Evolutionary conservation across 2,329 filamentous ascomycete species (phyloP), one percentile per base, ranked within the genome.

Genomic region (Chaetomiaceae sp.): DNA sequence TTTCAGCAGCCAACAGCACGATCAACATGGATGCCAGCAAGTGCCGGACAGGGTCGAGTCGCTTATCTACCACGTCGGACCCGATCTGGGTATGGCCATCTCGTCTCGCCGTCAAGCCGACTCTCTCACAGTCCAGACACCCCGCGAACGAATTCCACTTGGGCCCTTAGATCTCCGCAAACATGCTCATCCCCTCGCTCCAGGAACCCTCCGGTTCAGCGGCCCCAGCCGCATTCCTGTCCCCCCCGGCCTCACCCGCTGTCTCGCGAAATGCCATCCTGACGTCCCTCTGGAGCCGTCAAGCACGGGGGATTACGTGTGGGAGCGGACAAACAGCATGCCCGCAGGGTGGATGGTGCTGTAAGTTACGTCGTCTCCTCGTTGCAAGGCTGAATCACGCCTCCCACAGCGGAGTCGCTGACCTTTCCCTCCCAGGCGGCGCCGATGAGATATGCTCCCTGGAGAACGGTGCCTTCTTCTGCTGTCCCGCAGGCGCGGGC

Each of bases 341-440:
- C 37, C 39, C 58, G 1, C 57, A 61, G 20, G 55, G 43, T 12
- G 56, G 52, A n/a, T 61, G 59, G 59, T 61, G 59, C 23, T 61
- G 59, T 59, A 57, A 44, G 57, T 53, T n/a, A 36, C 15, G n/a
- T 29, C 14, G 3, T 3, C 27, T 31, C 5, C 33, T 25, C 2
- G n/a, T n/a, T n/a, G n/a, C n/a, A n/a, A n/a, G n/a, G n/a, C n/a
- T n/a, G n/a, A n/a, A n/a, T n/a, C n/a, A n/a, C n/a, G n/a, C n/a
- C n/a, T n/a, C n/a, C n/a, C n/a, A n/a, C n/a, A n/a, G n/a, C n/a
- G n/a, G n/a, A n/a, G n/a, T 6, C 27, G 27, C 27, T 31, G 27
- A 31, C 27, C 27, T 3, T 6, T 12, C 27, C 27, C 8, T 7
- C 25, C 14, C 20, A 59, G 57, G 57, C 42, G 47, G 53, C 19